These are phyloP conservation scores for Diophrys sp. DNA, from an alignment of 73 alveolate species.

Conservation along the genomic window DNA sequence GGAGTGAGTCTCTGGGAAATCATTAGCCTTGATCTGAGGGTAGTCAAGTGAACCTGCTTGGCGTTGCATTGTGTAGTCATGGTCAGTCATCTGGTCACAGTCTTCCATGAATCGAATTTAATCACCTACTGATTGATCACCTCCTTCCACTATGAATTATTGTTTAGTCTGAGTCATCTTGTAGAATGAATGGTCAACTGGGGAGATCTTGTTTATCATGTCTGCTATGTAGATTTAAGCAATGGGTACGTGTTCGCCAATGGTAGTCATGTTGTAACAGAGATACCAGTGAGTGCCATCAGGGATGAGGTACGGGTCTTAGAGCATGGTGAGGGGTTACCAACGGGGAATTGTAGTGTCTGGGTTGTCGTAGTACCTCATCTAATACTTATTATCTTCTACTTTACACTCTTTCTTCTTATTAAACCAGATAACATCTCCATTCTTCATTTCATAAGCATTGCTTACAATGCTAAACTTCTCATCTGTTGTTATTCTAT, in stretches of 20 bases:
- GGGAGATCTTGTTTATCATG: slow-evolving; percentile 24
- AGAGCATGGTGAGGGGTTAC: background rate
- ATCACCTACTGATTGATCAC: slow-evolving; percentile 51
- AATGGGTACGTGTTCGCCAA: background rate
- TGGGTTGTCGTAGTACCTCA: background rate
- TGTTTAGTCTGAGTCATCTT: slow-evolving; percentile 29
- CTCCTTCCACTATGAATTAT: slow-evolving; percentile 30
- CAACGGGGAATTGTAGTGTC: too few relatives aligned
- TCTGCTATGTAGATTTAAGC: slow-evolving; percentile 18
- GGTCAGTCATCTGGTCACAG: slow-evolving; percentile 15
- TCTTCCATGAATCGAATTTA: slow-evolving; percentile 38
- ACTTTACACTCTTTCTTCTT: background rate
- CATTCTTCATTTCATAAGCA: background rate
- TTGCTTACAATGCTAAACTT: slow-evolving; percentile 11
- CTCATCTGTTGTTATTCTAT: background rate
- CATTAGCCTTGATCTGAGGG: slow-evolving; percentile 8
- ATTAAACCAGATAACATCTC: background rate
- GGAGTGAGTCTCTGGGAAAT: slow-evolving; percentile 24
- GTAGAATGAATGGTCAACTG: slow-evolving; percentile 28
- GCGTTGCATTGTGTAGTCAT: slow-evolving; percentile 30
- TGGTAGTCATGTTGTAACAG: slow-evolving; percentile 20
- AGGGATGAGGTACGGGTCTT: slow-evolving; percentile 13
- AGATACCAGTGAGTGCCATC: slow-evolving; percentile 43
- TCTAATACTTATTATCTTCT: background rate
- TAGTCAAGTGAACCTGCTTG: slow-evolving; percentile 16